Base-by-base conservation (phyloP, 805 yeast species). In the Sungouiozyma intestinalis region DNA sequence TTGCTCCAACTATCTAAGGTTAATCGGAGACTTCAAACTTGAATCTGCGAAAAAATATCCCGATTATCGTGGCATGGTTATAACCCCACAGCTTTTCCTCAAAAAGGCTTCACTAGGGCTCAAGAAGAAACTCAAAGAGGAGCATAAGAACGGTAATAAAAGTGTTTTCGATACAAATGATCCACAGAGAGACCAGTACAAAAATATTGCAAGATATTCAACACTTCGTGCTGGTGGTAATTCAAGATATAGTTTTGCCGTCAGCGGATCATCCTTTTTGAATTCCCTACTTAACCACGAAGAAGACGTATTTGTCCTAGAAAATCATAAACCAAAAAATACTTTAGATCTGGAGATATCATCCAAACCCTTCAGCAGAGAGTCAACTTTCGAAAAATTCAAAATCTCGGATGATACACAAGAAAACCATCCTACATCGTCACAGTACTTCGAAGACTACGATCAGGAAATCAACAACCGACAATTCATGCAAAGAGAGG, bases 11-110 rank as follows among this genome's bases (percentile, higher is more conserved):
- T 66, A 78, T 35, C 56, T 81, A 24, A 67, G 73, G 8, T 55
- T 75, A 16, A 72, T 79, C n/a, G 82, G 82, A n/a, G 84, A 81
- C 48, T 79, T 80, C 56, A 72, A 71, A 51, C 62, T 82, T 37
- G 72, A 76, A 17, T 57, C 66, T 1, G 78, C 76, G 35, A 71
- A 86, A 52, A 65, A 74, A 16, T 83, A 81, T 53, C 81, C 85
- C 1, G 82, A 84, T 56, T 81, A 81, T 48, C 60, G 70, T 8
- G 59, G 58, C 19, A 73, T 78, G 59, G 69, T 72, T 45, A 69
- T 83, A 3, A 70, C 77, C 5, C 78, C 87, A 0, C 72, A 69
- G 7, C 71, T 69, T 7, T 82, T 83, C 57, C 72, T 82, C 24
- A 69, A 67, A 42, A 69, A 68, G 43, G 80, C 87, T 49, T 73